Conservation (phyloP, 331 rosid genomes). For the Malus hybrid region DNA sequence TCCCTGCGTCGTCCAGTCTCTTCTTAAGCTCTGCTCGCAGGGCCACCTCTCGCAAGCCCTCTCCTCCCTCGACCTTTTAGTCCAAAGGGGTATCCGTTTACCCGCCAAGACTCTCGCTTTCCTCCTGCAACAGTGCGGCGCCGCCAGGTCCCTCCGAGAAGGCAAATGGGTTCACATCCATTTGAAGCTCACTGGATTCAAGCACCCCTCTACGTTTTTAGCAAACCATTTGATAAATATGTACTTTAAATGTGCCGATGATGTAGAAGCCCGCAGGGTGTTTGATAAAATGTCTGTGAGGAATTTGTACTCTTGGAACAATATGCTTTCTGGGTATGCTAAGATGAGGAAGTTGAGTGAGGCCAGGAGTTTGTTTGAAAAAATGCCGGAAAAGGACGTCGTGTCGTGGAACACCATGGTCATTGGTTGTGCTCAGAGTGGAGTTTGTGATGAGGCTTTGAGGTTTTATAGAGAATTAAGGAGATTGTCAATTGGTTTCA, state of each 20-base stretch:
- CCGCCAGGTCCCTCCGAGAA: conserved; percentile 30
- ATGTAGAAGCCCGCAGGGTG: conserved; percentile 55
- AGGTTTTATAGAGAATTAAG: conserved; percentile 46
- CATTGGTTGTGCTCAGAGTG: conserved; percentile 54
- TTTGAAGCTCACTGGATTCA: conserved; percentile 62
- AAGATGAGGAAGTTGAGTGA: conserved; percentile 54
- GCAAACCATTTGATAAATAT: conserved; percentile 60
- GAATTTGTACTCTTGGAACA: conserved; percentile 77
- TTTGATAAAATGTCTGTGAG: conserved; percentile 63
- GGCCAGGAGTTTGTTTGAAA: conserved; percentile 46
- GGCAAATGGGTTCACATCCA: conserved; percentile 68
- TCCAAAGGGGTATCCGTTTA: conserved; percentile 57
- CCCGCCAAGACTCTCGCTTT: conserved; percentile 42
- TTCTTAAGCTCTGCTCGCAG: conserved; percentile 33
- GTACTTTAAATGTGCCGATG: conserved; percentile 55
- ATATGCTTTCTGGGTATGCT: conserved; percentile 72
- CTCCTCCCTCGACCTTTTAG: conserved; percentile 52
- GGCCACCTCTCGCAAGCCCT: conserved; percentile 52
- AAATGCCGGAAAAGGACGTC: conserved; percentile 55
- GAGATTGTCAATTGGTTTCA: conserved; percentile 42
- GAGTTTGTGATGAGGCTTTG: conserved; percentile 44
- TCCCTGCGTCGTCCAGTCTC: conserved; percentile 46
- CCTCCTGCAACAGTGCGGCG: conserved; percentile 53
- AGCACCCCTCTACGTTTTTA: conserved; percentile 42
- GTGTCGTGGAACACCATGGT: conserved; percentile 83